phyloP scores from a whole-genome alignment of 2,329 filamentous ascomycete genomes.

The Ilyonectria sp. region DNA sequence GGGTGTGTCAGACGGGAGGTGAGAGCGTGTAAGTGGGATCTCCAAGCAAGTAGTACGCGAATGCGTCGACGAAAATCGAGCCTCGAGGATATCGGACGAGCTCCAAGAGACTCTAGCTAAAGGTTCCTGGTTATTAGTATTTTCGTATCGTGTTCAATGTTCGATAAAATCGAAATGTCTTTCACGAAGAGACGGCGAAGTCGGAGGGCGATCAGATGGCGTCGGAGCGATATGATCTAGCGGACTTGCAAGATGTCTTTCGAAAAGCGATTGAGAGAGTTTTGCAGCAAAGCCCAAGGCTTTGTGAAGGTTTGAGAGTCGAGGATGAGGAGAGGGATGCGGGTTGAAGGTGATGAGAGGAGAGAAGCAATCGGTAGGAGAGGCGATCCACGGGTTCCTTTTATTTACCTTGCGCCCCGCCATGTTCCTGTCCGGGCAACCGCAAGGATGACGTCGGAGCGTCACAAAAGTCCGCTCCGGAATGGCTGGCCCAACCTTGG shows the following conservation, averaged over 20 bases:
- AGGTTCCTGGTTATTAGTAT: constrained; percentile 70
- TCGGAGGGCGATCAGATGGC: constrained; percentile 66
- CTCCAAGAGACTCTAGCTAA: constrained; percentile 74
- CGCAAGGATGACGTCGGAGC: constrained; percentile 34
- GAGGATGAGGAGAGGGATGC: constrained; percentile 28
- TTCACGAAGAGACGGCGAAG: constrained; percentile 59
- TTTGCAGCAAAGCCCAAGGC: constrained; percentile 42
- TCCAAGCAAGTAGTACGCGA: constrained; percentile 64
- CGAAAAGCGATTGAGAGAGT: constrained; percentile 43
- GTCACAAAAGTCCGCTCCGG: constrained; percentile 41
- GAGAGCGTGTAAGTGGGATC: constrained; percentile 43
- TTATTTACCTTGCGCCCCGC: constrained; percentile 64
- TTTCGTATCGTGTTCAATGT: constrained; percentile 58
- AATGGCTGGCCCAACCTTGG: constrained; percentile 23
- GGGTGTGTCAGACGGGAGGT: constrained; percentile 30
- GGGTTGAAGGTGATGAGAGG: constrained; percentile 28
- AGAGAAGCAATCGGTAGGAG: constrained; percentile 40
- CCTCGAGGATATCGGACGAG: constrained; percentile 63
- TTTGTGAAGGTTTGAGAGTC: constrained; percentile 32
- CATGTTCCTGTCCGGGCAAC: constrained; percentile 55
- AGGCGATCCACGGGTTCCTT: constrained; percentile 51
- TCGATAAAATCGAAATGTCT: constrained; percentile 64
- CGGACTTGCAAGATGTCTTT: constrained; percentile 55
- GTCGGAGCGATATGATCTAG: constrained; percentile 64
- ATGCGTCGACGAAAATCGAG: constrained; percentile 60